These are phyloP conservation scores for Rhizopus delemar DNA, from an alignment of 371 early-diverging fungal species.

Conservation along the genomic window DNA sequence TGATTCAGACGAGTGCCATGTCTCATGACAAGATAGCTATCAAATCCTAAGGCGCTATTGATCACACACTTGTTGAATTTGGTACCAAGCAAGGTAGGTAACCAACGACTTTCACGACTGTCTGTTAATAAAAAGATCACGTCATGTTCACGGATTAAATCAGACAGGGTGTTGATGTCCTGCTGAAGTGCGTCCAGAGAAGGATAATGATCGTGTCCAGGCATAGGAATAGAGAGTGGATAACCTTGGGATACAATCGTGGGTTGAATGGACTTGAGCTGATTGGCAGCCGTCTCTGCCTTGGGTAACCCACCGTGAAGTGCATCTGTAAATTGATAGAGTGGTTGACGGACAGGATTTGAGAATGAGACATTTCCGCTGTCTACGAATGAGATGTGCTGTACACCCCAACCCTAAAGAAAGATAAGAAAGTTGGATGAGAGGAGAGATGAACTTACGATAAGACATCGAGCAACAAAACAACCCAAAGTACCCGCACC, in stretches of 20 bases:
- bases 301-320: conserved; percentile 83
- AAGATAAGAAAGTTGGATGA: conserved; percentile 1
- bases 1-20: conserved; percentile 69
- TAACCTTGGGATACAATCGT: conserved; percentile 73
- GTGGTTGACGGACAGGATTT: conserved; percentile 93
- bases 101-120: conserved; percentile 94
- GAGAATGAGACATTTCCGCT: conserved; percentile 90
- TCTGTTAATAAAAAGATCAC: conserved; percentile 90
- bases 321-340: conserved; percentile 88
- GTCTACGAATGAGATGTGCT: conserved; percentile 92
- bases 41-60: conserved; percentile 94
- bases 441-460: conserved; percentile 45
- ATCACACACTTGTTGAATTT: conserved; percentile 72
- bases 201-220: conserved; percentile 64
- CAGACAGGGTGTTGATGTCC: conserved; percentile 58
- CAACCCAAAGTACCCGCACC: conserved; percentile 97
- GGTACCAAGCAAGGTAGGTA: conserved; percentile 86
- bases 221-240: conserved; percentile 89
- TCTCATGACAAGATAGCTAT: conserved; percentile 94
- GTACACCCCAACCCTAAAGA: conserved; percentile 88
- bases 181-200: conserved; percentile 42
- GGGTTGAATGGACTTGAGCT: conserved; percentile 76
- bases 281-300: conserved; percentile 82
- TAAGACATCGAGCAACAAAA: conserved; percentile 80
- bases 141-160: conserved; percentile 77